phyloP scores from a whole-genome alignment of 441 rosid genomes.

The Erodium trifolium region DNA sequence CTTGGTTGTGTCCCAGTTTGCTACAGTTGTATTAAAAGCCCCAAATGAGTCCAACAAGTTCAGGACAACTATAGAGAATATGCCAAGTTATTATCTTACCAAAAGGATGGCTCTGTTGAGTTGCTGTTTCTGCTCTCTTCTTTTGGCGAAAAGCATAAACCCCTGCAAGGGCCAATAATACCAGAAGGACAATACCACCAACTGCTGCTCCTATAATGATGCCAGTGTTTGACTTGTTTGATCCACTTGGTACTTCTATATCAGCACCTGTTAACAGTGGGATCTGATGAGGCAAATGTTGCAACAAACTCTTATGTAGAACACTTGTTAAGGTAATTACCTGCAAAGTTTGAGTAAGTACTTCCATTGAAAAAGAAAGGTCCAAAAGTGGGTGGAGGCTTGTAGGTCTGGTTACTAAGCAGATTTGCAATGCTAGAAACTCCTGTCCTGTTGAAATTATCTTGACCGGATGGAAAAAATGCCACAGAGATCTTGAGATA shows the following conservation, averaged over 20 bases:
- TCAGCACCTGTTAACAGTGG: not conserved
- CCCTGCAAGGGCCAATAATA: slow-evolving; percentile 41
- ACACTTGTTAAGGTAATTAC: slow-evolving; percentile 21
- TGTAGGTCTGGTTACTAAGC: slow-evolving; percentile 45
- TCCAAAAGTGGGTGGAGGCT: slow-evolving; percentile 46
- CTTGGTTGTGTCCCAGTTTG: slow-evolving; percentile 47
- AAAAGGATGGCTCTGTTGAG: slow-evolving; percentile 46
- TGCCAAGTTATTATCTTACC: slow-evolving; percentile 31
- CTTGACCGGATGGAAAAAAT: slow-evolving; percentile 42
- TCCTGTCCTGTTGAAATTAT: slow-evolving; percentile 28
- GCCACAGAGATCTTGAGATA: slow-evolving; percentile 34
- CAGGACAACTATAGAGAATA: not conserved
- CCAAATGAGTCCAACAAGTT: slow-evolving; percentile 1
- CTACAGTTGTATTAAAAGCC: slow-evolving; percentile 24
- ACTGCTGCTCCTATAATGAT: slow-evolving; percentile 50
- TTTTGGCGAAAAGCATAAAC: slow-evolving; percentile 55
- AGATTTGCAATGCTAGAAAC: slow-evolving; percentile 28
- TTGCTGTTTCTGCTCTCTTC: slow-evolving; percentile 58
- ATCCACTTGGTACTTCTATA: slow-evolving; percentile 4
- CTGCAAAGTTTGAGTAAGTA: slow-evolving; percentile 26
- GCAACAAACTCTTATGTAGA: too few species aligned
- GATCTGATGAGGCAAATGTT: not conserved
- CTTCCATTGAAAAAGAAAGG: slow-evolving; percentile 38
- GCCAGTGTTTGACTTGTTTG: slow-evolving; percentile 28
- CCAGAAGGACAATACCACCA: slow-evolving; percentile 42